A percentile compares a stretch with the other conserved stretches of the same genome.
These are phyloP conservation scores for Paramecium tetraurelia DNA, from an alignment of 73 alveolate species.

Conservation along the genomic window DNA sequence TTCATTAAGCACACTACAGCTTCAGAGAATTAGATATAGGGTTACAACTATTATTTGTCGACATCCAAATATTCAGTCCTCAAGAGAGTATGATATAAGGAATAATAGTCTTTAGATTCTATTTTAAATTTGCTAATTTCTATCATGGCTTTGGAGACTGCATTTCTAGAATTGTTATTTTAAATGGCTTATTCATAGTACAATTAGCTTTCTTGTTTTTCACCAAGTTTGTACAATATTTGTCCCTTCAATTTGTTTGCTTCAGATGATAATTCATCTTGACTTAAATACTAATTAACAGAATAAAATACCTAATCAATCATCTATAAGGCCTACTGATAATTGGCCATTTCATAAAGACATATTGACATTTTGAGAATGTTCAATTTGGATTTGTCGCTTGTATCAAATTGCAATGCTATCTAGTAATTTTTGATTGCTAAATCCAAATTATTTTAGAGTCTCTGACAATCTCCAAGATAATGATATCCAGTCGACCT, in stretches of 20 bases:
- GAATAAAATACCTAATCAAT: slow-evolving; percentile 40
- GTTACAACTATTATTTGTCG: slow-evolving; percentile 62
- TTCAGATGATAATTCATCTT: slow-evolving; percentile 18
- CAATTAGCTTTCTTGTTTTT: slow-evolving; percentile 67
- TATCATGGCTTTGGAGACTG: slow-evolving; percentile 74
- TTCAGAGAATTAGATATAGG: slow-evolving; percentile 73
- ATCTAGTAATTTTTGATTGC: slow-evolving; percentile 60
- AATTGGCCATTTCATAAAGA: slow-evolving; percentile 17
- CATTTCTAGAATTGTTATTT: slow-evolving; percentile 62
- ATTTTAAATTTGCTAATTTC: slow-evolving; percentile 78
- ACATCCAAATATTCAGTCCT: slow-evolving; percentile 71
- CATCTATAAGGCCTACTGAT: background rate
- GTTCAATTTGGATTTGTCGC: slow-evolving; percentile 72
- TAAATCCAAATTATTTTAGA: slow-evolving; percentile 67
- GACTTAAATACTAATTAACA: slow-evolving; percentile 24
- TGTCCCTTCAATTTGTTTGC: slow-evolving; percentile 16
- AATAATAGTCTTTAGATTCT: slow-evolving; percentile 81
- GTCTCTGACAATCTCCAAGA: slow-evolving; percentile 37
- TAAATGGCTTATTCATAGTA: slow-evolving; percentile 77
- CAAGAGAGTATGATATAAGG: slow-evolving; percentile 76
- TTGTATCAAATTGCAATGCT: slow-evolving; percentile 48
- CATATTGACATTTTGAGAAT: background rate
- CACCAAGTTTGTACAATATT: slow-evolving; percentile 24
- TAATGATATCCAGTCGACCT: background rate
- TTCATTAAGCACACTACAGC: slow-evolving; percentile 58